phyloP scores from a whole-genome alignment of 2,329 filamentous ascomycete genomes.

The Penicillium oxalicum region DNA sequence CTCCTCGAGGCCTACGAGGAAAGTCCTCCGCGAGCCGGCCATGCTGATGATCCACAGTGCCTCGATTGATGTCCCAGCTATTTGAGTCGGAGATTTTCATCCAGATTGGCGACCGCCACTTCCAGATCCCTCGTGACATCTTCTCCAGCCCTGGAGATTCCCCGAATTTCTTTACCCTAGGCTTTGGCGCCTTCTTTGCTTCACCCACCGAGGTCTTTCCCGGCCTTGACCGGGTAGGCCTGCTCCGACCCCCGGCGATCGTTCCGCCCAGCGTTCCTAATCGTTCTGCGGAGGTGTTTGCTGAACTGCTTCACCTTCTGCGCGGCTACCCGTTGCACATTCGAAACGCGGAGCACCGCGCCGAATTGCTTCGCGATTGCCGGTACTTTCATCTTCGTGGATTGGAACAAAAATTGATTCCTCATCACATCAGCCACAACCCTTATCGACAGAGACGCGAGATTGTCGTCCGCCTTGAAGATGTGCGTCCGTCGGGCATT shows the following conservation, averaged over 20 bases:
- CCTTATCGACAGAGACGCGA: constrained; percentile 62
- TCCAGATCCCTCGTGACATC: constrained; percentile 82
- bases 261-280: constrained; percentile 74
- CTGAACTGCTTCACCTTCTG: constrained; percentile 72
- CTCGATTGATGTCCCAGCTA: constrained; percentile 81
- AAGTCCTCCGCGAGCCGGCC: not conserved
- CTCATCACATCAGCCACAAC: constrained; percentile 71
- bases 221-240: constrained; percentile 68
- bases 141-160: constrained; percentile 80
- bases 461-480: constrained; percentile 73
- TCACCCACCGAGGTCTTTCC: constrained; percentile 76
- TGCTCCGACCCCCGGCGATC: constrained; percentile 83
- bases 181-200: constrained; percentile 82
- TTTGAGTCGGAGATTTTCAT: constrained; percentile 91
- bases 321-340: constrained; percentile 79
- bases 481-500: constrained; percentile 82
- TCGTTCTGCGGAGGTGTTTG: constrained; percentile 75
- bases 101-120: constrained; percentile 77
- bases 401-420: constrained; percentile 78
- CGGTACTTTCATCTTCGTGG: constrained; percentile 91
- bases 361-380: constrained; percentile 73
- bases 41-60: constrained; percentile 52
- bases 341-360: constrained; percentile 67
- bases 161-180: constrained; percentile 93
- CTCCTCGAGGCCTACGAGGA: too few relatives aligned